These are phyloP conservation scores for Phytophthora pluvialis DNA, from an alignment of 352 stramenopile species.

Conservation along the genomic window DNA sequence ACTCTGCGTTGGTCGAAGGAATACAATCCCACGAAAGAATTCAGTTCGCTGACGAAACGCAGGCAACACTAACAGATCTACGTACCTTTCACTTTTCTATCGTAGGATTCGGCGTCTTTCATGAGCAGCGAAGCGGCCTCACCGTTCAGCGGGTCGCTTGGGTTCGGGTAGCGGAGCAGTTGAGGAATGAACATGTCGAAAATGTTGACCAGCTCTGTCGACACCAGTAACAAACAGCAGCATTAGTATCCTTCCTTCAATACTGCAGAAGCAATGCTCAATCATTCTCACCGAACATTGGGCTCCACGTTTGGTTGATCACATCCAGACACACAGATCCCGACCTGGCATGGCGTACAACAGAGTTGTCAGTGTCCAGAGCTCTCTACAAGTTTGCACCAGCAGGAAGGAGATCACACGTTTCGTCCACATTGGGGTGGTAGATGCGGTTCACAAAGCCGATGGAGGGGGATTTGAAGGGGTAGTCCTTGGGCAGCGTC, in stretches of 20 bases:
- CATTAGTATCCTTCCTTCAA: slow-evolving; percentile 5
- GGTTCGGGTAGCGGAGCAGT: slow-evolving; percentile 93
- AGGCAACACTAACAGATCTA: not conserved
- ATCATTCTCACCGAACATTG: slow-evolving; percentile 86
- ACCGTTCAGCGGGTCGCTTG: slow-evolving; percentile 91
- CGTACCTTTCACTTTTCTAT: slow-evolving; percentile 88
- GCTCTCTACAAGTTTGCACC: not conserved
- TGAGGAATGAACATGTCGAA: slow-evolving; percentile 95
- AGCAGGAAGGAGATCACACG: slow-evolving; percentile 45
- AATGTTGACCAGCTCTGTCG: slow-evolving; percentile 91
- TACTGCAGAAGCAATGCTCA: not conserved
- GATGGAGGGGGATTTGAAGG: slow-evolving; percentile 94
- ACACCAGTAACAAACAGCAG: slow-evolving; percentile 12
- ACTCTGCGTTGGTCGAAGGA: slow-evolving; percentile 50
- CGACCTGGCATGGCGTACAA: slow-evolving; percentile 51
- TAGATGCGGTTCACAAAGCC: slow-evolving; percentile 94
- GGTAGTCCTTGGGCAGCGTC: slow-evolving; percentile 92
- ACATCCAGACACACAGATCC: slow-evolving; percentile 94
- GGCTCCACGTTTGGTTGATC: slow-evolving; percentile 96
- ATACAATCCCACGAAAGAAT: not conserved
- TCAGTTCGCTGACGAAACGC: not conserved
- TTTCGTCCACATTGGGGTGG: slow-evolving; percentile 95
- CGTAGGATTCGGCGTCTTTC: slow-evolving; percentile 89
- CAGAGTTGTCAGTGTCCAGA: slow-evolving; percentile 12
- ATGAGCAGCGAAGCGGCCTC: slow-evolving; percentile 90